Conservation (phyloP, 2,329 filamentous ascomycete genomes). For the Neocucurbitaria cava region DNA sequence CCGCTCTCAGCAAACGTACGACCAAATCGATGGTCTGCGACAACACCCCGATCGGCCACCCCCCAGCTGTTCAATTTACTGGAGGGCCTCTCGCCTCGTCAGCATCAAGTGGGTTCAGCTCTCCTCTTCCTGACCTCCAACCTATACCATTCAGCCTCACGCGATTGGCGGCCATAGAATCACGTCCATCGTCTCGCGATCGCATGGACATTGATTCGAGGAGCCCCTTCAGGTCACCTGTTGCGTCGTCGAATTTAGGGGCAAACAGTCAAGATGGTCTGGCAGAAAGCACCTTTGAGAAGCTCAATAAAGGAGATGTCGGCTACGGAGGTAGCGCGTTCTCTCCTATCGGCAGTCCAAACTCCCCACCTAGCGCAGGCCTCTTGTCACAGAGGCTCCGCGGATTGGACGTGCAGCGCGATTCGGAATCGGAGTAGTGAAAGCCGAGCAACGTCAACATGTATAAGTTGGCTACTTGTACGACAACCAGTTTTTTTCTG, state of each 20-base stretch:
- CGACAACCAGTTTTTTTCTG: background rate
- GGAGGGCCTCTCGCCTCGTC: slow-evolving; percentile 34
- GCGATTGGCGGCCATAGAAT: slow-evolving; percentile 35
- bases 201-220: slow-evolving; percentile 39
- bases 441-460: background rate
- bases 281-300: slow-evolving; percentile 62
- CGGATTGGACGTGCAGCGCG: slow-evolving; percentile 62
- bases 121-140: slow-evolving; percentile 50
- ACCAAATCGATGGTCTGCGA: slow-evolving; percentile 31
- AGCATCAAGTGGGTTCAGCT: slow-evolving; percentile 28
- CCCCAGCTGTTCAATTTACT: slow-evolving; percentile 42
- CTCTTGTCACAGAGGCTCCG: slow-evolving; percentile 73
- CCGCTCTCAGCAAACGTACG: slow-evolving; percentile 36
- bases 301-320: slow-evolving; percentile 70
- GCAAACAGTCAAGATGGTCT: slow-evolving; percentile 20
- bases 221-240: slow-evolving; percentile 32
- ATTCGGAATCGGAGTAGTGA: slow-evolving; percentile 10
- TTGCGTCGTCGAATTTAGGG: slow-evolving; percentile 26
- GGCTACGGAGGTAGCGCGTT: slow-evolving; percentile 50
- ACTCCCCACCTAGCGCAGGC: slow-evolving; percentile 70
- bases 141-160: slow-evolving; percentile 61
- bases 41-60: slow-evolving; percentile 37
- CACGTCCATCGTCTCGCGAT: slow-evolving; percentile 41
- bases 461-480: background rate
- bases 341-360: slow-evolving; percentile 32